Evolutionary conservation across 2,329 filamentous ascomycete genomes (phyloP), one percentile per base, ranked within the genome.

Genomic region (Hirsutella thompsonii): DNA sequence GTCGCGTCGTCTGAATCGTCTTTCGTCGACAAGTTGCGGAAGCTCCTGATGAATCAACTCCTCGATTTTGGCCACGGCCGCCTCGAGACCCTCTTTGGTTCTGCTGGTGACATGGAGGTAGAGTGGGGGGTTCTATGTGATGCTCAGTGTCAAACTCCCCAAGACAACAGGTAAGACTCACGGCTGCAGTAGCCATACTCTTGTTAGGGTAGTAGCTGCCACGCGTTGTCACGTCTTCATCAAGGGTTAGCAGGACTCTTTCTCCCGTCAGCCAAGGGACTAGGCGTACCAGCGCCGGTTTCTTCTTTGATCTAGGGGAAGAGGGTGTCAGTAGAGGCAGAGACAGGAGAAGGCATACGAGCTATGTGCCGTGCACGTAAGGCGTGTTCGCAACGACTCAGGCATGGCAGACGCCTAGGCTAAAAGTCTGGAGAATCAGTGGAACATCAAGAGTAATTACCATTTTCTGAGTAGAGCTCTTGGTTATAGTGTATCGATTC

Each of bases 221-320:
- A 59, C 90, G 83, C 44, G 90, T 96, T 38, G 92, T 98, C 72
- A 98, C 87, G 89, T 98, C 92, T 96, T 57, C 65, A 29, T 5
- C 21, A 32, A 20, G 54, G 62, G 69, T 77, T 69, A 78, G 76
- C 59, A 64, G 60, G 52, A 61, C 54, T 62, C 56, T 56, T 49
- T 60, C 30, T 42, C 42, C 29, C 36, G 46, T 39, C 39, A 13
- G 43, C 67, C 26, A 18, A 43, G 43, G 42, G 37, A 62, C 38
- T 43, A 67, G 71, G 78, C 89, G 81, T 98, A 98, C 92, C 92
- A 75, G 92, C 90, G 76, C 92, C 92, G 81, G 90, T 96, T 58
- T 95, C 87, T 72, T 95, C 90, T 82, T 94, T 94, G 58, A 98
- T 98, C 92, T 98, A 89, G 56, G 33, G 84, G 83, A 80, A 76